Evolutionary conservation across 2,329 filamentous ascomycete species (phyloP), one percentile per base, ranked within the genome.

Genomic region (Fusarium domesticum): DNA sequence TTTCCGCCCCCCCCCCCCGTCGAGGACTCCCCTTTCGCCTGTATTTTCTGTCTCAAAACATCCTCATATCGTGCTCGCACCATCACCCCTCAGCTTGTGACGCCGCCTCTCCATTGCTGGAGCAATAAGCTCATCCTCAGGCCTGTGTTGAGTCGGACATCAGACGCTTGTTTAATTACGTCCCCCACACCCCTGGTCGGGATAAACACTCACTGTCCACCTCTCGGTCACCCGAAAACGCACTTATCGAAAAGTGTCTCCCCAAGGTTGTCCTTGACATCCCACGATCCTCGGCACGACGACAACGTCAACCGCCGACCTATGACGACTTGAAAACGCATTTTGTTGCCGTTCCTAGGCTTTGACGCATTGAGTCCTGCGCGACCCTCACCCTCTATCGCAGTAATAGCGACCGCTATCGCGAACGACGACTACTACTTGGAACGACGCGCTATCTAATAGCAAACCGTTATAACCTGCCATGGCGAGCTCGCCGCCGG

Each of bases 401-500:
- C 54, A 47, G 53, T 46, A 20, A 34, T 20, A 25, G 35, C 37
- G 10, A 18, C 25, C 41, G 35, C 42, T 44, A 43, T 36, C 18
- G 28, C 42, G 33, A 25, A 54, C 48, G 37, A 47, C 41, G 16
- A n/a, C 23, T 34, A 12, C 37, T 8, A 35, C 41, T 48, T 43
- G 51, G 54, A 48, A 47, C 45, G 58, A 42, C 39, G 39, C 51
- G 38, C 43, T 43, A 36, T 47, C 42, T 41, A 19, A 42, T 48
- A 39, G 44, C 34, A 51, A 46, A 37, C 39, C 33, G 39, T 47
- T 47, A 49, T 51, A 58, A 45, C 54, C 49, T 57, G 60, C 57
- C 57, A 87, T 87, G 83, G 80, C 82, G 61, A 76, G 74, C 66
- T 87, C 85, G 67, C 85, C 84, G 68, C 85, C 85, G 64, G 76